Evolutionary conservation across 345 rosid genomes (phyloP).

Genomic region (Brassica napus): DNA sequence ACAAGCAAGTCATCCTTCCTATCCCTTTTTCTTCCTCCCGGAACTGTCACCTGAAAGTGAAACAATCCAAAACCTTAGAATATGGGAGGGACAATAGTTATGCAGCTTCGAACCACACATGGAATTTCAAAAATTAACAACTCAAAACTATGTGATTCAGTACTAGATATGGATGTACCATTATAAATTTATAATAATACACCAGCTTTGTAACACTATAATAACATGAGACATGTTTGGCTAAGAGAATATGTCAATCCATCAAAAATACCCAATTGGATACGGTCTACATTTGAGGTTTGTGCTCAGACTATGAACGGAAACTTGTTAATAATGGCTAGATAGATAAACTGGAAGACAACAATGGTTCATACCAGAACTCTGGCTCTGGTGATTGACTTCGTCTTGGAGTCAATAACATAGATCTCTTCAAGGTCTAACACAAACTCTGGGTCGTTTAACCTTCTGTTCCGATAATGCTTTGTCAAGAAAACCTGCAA

Average conservation of each 20-base stretch:
- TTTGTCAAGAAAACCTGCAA: slow-evolving; percentile 83
- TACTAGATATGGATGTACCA: neutral
- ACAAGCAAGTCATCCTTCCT: slow-evolving; percentile 83
- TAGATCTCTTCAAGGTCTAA: slow-evolving; percentile 95
- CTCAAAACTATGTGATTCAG: slow-evolving; percentile 6
- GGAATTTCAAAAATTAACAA: neutral
- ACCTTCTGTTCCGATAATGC: slow-evolving; percentile 79
- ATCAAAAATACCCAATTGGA: neutral
- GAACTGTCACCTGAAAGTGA: slow-evolving; percentile 65
- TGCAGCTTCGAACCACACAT: neutral
- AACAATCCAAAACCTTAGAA: slow-evolving; percentile 25
- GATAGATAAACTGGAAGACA: neutral
- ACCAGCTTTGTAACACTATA: neutral
- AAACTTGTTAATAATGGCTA: neutral
- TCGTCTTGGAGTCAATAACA: slow-evolving; percentile 80
- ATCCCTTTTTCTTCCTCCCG: slow-evolving; percentile 81
- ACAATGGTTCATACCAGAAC: slow-evolving; percentile 56
- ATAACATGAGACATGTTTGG: neutral
- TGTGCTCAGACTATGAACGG: neutral
- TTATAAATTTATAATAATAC: no score
- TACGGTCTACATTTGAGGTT: neutral
- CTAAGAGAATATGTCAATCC: neutral
- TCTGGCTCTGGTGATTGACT: slow-evolving; percentile 92
- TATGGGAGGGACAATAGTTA: slow-evolving; percentile 4
- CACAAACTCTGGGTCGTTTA: slow-evolving; percentile 79